Evolutionary conservation across 2,329 filamentous ascomycete species (phyloP).

Genomic region (Fonsecaea monophora): DNA sequence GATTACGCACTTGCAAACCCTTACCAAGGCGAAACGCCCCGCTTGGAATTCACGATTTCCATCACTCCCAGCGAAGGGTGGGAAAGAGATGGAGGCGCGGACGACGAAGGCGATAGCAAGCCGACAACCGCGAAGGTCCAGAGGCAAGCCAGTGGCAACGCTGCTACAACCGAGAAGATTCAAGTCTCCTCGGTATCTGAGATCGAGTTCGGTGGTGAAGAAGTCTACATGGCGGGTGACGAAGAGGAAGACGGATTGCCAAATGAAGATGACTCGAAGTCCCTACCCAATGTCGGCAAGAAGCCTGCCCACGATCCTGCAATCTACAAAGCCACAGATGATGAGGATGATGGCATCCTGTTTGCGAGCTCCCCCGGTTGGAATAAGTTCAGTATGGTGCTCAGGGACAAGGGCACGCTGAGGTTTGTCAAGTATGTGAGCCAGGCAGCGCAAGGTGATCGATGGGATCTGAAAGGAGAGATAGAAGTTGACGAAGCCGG

Average conservation of each 20-base stretch:
- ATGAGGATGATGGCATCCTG: slow-evolving; percentile 77
- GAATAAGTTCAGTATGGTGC: slow-evolving; percentile 90
- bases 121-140: slow-evolving; percentile 21
- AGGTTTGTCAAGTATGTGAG: slow-evolving; percentile 98
- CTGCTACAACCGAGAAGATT: slow-evolving; percentile 43
- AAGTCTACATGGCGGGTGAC: slow-evolving; percentile 88
- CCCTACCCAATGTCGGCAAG: slow-evolving; percentile 43
- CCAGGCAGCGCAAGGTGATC: slow-evolving; percentile 78
- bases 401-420: slow-evolving; percentile 83
- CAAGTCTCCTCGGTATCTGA: slow-evolving; percentile 42
- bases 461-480: slow-evolving; percentile 86
- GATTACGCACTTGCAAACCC: slow-evolving; percentile 95
- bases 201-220: slow-evolving; percentile 54
- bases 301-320: slow-evolving; percentile 69
- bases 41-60: slow-evolving; percentile 84
- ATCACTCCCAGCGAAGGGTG: slow-evolving; percentile 86
- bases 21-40: slow-evolving; percentile 72
- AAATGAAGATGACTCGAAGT: slow-evolving; percentile 39
- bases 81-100: slow-evolving; percentile 70
- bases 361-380: slow-evolving; percentile 75
- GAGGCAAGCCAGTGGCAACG: slow-evolving; percentile 41
- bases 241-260: slow-evolving; percentile 66
- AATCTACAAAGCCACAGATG: slow-evolving; percentile 74
- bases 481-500: slow-evolving; percentile 57
- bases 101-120: slow-evolving; percentile 48